Evolutionary conservation across 257 asterid genomes (phyloP), one percentile per base, ranked within the genome.

Genomic region (Solanum bulbocastanum): DNA sequence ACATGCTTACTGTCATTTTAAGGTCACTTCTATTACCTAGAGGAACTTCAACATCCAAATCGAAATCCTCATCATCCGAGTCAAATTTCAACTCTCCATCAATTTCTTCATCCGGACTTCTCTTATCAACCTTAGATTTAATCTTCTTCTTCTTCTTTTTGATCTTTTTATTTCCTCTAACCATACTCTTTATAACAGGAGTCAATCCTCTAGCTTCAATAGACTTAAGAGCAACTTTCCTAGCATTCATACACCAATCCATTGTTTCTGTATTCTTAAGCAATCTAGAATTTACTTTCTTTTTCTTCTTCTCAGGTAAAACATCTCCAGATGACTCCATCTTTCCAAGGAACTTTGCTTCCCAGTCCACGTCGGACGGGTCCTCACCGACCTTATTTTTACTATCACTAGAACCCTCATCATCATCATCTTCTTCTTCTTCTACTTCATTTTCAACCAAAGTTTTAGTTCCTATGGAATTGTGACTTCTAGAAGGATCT

Each of bases 191-290:
- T 91, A 94, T 90, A 37, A 87, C 94, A 44, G 90, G 87, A 15
- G 93, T 91, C 90, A 97, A 91, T 46, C 98, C 98, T 87, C 99
- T 89, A 27, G 95, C 94, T 91, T 94, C 98, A 87, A 97, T 97
- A 44, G 98, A 96, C 91, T 93, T 94, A 88, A 97, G 91, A 83
- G 99, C 99, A 82, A 92, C 91, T 90, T 94, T 97, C 91, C 99
- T 90, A 87, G 98, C 99, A 94, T 95, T 94, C 71, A 95, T 94
- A 90, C 99, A 97, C 99, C 99, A 96, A 33, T 94, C 98, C 98
- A 93, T 96, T 35, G 87, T 84, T 87, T 91, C 94, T 18, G 79
- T 90, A 75, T 92, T 94, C 87, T 69, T 89, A 69, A 94, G 89
- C 85, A 93, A 84, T 91, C 95, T 93, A 9, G 97, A 93, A 5